Conservation (phyloP, 352 stramenopile species). For the Phytopythium kandeliae region DNA sequence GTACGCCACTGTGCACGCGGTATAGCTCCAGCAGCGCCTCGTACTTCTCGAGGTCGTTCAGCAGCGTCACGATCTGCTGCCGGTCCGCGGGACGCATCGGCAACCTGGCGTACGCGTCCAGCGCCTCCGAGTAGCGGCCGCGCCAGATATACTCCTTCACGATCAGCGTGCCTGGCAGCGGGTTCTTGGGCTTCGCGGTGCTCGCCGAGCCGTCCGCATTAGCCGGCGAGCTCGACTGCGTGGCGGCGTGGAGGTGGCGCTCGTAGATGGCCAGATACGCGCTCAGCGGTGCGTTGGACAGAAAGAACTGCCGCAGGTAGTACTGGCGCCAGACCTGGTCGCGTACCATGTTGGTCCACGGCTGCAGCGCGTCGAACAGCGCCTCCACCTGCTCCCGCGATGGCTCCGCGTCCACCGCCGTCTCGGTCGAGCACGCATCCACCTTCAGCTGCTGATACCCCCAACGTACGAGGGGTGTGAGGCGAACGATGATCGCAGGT, state of each 20-base stretch:
- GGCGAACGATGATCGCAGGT: conserved; percentile 16
- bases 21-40: conserved; percentile 41
- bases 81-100: conserved; percentile 22
- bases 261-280: conserved; percentile 31
- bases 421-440: neutral
- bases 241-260: conserved; percentile 8
- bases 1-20: conserved; percentile 27
- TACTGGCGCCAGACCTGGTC: conserved; percentile 45
- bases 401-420: conserved; percentile 6
- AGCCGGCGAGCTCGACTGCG: conserved; percentile 4
- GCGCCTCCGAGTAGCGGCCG: conserved; percentile 45
- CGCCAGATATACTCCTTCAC: conserved; percentile 48
- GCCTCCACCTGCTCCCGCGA: conserved; percentile 2
- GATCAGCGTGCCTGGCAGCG: conserved; percentile 23
- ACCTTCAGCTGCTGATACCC: conserved; percentile 16
- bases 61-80: conserved; percentile 22
- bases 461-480: conserved; percentile 35
- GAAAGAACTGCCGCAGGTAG: conserved; percentile 59
- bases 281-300: conserved; percentile 33
- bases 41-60: conserved; percentile 58
- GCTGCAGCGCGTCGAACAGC: conserved; percentile 34
- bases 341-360: conserved; percentile 45
- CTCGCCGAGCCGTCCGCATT: conserved; percentile 10
- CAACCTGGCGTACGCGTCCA: conserved; percentile 43
- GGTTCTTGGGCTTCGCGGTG: conserved; percentile 19